phyloP scores from a whole-genome alignment of 257 asterid genomes.

The Solanum bukasovii region DNA sequence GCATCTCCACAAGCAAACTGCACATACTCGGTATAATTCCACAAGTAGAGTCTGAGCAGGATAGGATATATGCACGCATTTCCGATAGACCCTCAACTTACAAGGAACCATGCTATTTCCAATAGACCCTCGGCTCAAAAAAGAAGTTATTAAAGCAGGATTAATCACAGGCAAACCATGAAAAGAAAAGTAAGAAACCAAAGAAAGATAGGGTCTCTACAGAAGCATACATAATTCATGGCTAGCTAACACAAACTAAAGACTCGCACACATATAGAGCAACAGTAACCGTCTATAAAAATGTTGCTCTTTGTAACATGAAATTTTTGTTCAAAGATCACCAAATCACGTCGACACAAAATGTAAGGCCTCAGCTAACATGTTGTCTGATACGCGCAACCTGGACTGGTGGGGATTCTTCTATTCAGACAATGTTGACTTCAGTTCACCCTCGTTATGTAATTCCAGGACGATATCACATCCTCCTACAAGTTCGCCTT shows the following conservation, averaged over 20 bases:
- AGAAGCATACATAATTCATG: background rate
- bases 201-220: background rate
- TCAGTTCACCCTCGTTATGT: constrained; percentile 54
- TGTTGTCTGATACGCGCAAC: background rate
- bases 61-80: no score
- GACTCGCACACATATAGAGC: background rate
- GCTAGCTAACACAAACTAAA: background rate
- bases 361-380: background rate
- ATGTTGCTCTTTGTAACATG: background rate
- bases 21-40: no score
- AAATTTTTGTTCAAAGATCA: background rate
- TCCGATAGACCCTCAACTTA: no score
- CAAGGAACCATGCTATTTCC: no score
- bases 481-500: constrained; percentile 93
- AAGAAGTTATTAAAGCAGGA: background rate
- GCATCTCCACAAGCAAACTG: no score
- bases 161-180: background rate
- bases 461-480: constrained; percentile 74
- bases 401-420: background rate
- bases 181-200: background rate
- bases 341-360: background rate
- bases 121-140: background rate
- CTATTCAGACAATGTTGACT: constrained; percentile 59
- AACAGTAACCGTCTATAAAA: background rate
- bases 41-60: no score